Percentiles rank a stretch among this genome's conserved stretches.
phyloP scores from a whole-genome alignment of 768 basidiomycete genomes.

The Pulveroboletus sp. region DNA sequence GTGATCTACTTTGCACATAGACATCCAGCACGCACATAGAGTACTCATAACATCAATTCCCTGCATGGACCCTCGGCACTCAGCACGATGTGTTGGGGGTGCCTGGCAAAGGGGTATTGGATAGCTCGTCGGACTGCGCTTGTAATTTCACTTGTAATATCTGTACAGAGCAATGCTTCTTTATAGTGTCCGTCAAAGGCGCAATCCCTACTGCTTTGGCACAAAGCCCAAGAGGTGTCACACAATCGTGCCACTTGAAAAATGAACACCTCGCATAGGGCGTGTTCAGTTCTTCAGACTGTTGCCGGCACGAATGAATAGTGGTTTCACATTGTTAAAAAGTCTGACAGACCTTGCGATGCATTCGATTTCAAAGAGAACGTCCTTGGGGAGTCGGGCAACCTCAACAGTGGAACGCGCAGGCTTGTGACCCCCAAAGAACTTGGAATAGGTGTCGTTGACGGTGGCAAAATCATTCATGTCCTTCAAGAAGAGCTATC shows the following conservation, averaged over 20 bases:
- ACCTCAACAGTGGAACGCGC: constrained; percentile 93
- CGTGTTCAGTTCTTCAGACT: constrained; percentile 19
- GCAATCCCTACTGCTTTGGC: neutral
- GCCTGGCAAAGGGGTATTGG: neutral
- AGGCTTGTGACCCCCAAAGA: constrained; percentile 90
- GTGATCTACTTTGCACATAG: constrained; percentile 20
- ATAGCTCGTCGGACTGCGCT: neutral
- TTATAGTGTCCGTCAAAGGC: neutral
- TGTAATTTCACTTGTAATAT: constrained; percentile 7
- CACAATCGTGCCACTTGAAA: neutral
- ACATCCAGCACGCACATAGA: constrained; percentile 19
- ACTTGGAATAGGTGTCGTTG: constrained; percentile 75
- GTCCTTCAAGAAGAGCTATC: constrained; percentile 82
- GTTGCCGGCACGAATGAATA: neutral
- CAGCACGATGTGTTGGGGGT: neutral
- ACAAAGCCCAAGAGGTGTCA: neutral
- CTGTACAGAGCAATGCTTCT: neutral
- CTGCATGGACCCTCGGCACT: neutral
- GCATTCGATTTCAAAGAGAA: constrained; percentile 88
- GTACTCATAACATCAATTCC: constrained; percentile 5
- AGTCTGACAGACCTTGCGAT: constrained; percentile 59
- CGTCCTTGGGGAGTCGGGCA: constrained; percentile 82
- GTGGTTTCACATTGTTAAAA: neutral
- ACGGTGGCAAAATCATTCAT: constrained; percentile 88
- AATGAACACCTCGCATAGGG: neutral